Evolutionary conservation across 1,284 basidiomycete species (phyloP).

Genomic region (Puccinia coronata): DNA sequence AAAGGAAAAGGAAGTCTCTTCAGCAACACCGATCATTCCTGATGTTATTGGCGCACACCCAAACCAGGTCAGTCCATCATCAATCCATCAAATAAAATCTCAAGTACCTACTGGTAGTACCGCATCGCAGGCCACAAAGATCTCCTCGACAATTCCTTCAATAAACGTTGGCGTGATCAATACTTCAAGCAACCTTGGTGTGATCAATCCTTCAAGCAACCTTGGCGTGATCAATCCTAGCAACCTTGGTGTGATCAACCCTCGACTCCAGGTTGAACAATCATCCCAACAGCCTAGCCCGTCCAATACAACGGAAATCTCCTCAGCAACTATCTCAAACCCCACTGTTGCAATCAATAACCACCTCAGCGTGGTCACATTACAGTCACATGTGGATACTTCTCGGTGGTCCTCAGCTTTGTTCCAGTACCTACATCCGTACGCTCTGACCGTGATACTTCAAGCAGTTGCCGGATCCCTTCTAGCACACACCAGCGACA

Average conservation of each 20-base stretch:
- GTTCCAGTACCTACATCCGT: constrained; percentile 2
- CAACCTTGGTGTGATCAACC: not conserved
- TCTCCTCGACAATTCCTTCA: no score
- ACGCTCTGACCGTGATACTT: not conserved
- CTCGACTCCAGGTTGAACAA: not conserved
- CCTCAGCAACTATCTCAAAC: not conserved
- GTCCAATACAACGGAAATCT: not conserved
- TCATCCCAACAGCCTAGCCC: not conserved
- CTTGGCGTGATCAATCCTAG: not conserved
- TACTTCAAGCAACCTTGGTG: no score
- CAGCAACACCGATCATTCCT: no score
- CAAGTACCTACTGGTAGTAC: no score
- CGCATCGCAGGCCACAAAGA: no score
- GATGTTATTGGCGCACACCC: no score
- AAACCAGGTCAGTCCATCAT: no score
- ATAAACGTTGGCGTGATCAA: no score
- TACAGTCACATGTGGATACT: not conserved
- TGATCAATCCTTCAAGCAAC: no score
- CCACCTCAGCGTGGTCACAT: not conserved
- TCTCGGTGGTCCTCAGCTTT: not conserved
- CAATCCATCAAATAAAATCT: no score
- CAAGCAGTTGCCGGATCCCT: constrained; percentile 13
- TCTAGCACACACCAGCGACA: not conserved
- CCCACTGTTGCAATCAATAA: not conserved
- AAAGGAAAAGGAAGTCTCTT: no score